Evolutionary conservation across 1,139 yeast species (phyloP), one percentile per base, ranked within the genome.

Genomic region (Magnusiomyces fungicola): DNA sequence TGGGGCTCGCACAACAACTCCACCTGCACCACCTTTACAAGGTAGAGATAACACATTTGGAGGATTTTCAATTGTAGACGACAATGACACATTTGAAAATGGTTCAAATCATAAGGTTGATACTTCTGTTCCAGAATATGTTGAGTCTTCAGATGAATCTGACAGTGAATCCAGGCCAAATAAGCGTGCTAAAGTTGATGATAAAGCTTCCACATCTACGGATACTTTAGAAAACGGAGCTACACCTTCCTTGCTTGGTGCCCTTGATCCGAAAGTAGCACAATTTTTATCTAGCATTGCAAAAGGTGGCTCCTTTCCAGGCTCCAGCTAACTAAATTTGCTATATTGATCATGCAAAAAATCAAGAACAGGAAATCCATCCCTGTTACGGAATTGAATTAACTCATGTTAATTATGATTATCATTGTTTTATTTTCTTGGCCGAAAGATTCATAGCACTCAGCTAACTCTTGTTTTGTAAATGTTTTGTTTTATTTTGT

Each of bases 211-310:
- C 32, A 16, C 23, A 14, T 14, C 25, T 12, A 3, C 27, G 14
- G 19, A 3, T 3, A 21, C 24, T 10, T 14, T 6, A 18, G 39
- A 25, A 2, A 25, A 38, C 12, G 24, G 21, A 22, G 32, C 41
- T 3, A 22, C 39, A n/a, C 32, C 49, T 7, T 48, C 46, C 9
- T 55, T 50, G 12, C 46, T 61, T 14, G 63, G 58, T 25, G 65
- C 61, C 1, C 51, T 65, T 33, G 67, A 65, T 46, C 68, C 68
- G 1, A 56, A 56, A 5, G 61, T 65, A 10, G 67, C 68, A 1
- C 58, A 62, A 33, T 59, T 65, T 46, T 51, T 64, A 25, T 57
- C 64, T 2, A 57, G 51, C 44, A 49, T 61, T 48, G 49, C 50
- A 4, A 43, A 49, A 47, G 47, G 37, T 19, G 36, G 45, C 21